These are phyloP conservation scores for Gossypioides kirkii DNA, from an alignment of 345 rosid genomes.

Conservation along the genomic window DNA sequence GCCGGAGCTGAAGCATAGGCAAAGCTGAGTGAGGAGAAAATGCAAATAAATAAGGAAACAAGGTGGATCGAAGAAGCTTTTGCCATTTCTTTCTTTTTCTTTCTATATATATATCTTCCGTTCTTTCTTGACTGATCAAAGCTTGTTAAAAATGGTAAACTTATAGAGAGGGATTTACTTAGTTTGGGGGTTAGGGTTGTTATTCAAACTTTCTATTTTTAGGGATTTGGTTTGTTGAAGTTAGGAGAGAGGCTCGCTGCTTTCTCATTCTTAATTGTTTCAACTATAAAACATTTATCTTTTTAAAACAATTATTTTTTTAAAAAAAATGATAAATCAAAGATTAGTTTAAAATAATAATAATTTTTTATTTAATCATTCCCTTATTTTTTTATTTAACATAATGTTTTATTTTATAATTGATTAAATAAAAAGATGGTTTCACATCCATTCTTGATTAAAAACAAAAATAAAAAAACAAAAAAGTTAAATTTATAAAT, in stretches of 20 bases:
- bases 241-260: not conserved
- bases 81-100: not conserved
- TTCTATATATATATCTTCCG: not conserved
- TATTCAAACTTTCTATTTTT: not conserved
- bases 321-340: too few relatives aligned
- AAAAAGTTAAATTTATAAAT: too few relatives aligned
- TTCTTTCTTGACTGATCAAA: not conserved
- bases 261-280: too few relatives aligned
- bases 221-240: not conserved
- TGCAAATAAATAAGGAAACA: conserved; percentile 5
- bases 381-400: too few relatives aligned
- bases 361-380: too few relatives aligned
- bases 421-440: too few relatives aligned
- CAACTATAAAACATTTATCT: too few relatives aligned
- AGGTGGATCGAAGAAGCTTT: conserved; percentile 1
- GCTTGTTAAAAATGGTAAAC: not conserved
- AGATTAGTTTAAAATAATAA: too few relatives aligned
- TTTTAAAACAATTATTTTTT: too few relatives aligned
- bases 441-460: too few relatives aligned
- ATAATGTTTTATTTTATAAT: too few relatives aligned
- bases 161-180: not conserved
- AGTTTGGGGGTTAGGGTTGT: not conserved
- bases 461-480: too few relatives aligned
- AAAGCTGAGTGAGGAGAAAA: conserved; percentile 16
- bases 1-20: not conserved